These are phyloP conservation scores for Dentipellis sp. DNA, from an alignment of 768 basidiomycete genomes.

Conservation along the genomic window DNA sequence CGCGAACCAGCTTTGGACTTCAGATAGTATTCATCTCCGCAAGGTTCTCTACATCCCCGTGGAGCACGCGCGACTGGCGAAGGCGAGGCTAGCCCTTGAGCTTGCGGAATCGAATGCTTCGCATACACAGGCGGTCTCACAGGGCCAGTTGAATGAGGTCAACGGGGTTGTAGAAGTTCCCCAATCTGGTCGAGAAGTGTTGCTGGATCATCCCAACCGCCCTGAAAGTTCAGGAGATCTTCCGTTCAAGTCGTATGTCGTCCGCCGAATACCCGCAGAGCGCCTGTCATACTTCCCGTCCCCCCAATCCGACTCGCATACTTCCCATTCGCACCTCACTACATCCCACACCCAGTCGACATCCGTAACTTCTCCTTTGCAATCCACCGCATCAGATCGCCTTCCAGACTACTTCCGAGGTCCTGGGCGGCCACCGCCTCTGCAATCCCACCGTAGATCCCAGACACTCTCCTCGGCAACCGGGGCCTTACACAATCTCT, in stretches of 20 bases:
- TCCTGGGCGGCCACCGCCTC: background rate
- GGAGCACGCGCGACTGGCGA: conserved; percentile 42
- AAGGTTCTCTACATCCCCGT: conserved; percentile 74
- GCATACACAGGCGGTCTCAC: background rate
- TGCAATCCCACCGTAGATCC: background rate
- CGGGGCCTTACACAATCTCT: background rate
- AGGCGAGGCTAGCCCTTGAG: conserved; percentile 19
- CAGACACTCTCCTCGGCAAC: background rate
- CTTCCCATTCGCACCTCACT: background rate
- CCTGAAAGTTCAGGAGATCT: background rate
- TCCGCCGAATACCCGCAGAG: conserved; percentile 22
- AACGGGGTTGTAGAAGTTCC: background rate
- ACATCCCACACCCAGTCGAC: background rate
- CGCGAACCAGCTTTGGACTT: conserved; percentile 89
- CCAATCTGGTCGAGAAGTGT: no score
- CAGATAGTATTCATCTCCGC: conserved; percentile 86
- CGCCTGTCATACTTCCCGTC: conserved; percentile 25
- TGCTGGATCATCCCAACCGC: background rate
- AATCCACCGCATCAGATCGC: background rate
- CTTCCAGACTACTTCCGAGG: background rate
- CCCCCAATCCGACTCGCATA: conserved; percentile 1
- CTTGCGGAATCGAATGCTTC: conserved; percentile 8
- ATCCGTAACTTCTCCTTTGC: background rate
- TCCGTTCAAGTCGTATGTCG: conserved; percentile 8
- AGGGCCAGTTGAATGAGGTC: background rate